Base-by-base conservation (phyloP, 306 rosid genomes). In the Corylus heterophylla region DNA sequence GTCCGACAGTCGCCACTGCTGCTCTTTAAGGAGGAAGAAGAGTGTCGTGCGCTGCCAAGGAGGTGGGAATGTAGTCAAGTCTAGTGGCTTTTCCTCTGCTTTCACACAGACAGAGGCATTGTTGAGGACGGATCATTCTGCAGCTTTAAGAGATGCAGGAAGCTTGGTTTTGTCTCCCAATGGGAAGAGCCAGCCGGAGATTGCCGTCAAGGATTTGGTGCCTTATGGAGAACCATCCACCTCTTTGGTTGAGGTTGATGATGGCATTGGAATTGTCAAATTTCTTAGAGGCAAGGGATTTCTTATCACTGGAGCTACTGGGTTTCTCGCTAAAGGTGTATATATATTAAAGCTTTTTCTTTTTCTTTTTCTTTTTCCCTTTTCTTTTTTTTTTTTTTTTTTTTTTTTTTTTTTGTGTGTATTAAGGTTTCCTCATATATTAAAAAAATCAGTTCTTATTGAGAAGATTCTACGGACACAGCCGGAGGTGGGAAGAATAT, bases 401-500 rank as follows among this genome's bases (percentile, higher is more conserved):
- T 61, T 59, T 4, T 45, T 4, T 61, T 52, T 2, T 12, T 58
- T 9, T 58, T 10, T 5, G 25, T 22, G 25, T 8, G 10, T 22
- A 35, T 22, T 16, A 64, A 64, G 48, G 10, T 61, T 42, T 75
- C 63, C 58, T 78, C 17, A 13, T 22, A 22, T 22, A 22, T 22
- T 22, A 48, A 29, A 77, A 51, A 16, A 45, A 78, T 49, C 87
- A 95, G 98, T 95, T 88, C 91, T 92, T 64, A 83, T 95, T 68
- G 98, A 95, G 93, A 95, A 95, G 92, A 89, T 95, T 63, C 73
- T 95, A 73, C 85, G 98, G 87, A 92, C 98, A 44, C 89, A 83
- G 35, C 97, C 97, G 7, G 97, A 91, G 75, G 97, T 95, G 85
- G 98, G 92, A 13, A 92, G 86, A 85, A 89, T 95, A 42, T 95